These are phyloP conservation scores for Symbiodinium pilosum DNA, from an alignment of 73 alveolate genomes.

Conservation along the genomic window DNA sequence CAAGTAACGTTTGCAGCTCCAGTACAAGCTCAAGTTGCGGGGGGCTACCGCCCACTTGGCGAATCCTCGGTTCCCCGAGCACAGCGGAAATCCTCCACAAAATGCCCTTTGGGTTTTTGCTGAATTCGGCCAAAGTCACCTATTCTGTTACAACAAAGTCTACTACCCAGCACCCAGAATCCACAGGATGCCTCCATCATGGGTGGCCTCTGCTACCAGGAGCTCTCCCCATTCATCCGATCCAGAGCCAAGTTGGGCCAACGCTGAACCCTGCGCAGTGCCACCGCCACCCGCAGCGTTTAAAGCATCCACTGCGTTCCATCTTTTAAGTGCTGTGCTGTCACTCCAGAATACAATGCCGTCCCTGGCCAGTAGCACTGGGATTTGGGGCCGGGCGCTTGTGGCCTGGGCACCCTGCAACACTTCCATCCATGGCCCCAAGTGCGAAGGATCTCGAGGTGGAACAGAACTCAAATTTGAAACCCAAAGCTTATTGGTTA, in stretches of 20 bases:
- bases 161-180: neutral
- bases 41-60: neutral
- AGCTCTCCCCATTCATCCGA: conserved; percentile 33
- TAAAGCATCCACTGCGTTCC: neutral
- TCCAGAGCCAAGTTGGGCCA: neutral
- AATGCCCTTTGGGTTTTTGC: neutral
- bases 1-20: neutral
- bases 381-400: neutral
- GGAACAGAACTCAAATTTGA: conserved; percentile 37
- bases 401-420: neutral
- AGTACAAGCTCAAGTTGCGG: conserved; percentile 24
- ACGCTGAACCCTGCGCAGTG: neutral
- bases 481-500: conserved; percentile 57
- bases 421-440: conserved; percentile 66
- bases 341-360: conserved; percentile 46
- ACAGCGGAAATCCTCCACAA: neutral
- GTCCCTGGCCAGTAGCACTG: conserved; percentile 47
- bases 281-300: neutral
- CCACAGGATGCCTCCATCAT: neutral
- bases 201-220: neutral
- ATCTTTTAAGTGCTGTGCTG: neutral
- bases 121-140: neutral
- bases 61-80: neutral
- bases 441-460: conserved; percentile 34
- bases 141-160: no score